Conservation (phyloP, 1,284 basidiomycete genomes). For the Veloporphyrellus conicus region DNA sequence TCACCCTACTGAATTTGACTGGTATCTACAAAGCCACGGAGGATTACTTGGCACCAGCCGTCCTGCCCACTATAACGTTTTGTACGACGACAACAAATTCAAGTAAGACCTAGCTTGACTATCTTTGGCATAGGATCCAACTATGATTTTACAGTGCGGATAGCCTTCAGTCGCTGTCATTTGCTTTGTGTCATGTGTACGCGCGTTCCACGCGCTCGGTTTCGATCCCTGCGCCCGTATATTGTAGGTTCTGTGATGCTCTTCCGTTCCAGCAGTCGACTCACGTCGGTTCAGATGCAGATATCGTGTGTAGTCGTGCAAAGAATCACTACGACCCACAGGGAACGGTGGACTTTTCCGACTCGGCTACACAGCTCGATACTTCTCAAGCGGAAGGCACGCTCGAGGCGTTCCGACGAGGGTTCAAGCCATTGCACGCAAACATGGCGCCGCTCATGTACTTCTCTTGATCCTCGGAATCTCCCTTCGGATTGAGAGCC, state of each 20-base stretch:
- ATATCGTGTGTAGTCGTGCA: slow-evolving; percentile 76
- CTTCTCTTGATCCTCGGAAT: slow-evolving; percentile 43
- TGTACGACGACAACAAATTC: slow-evolving; percentile 58
- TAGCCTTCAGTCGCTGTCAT: slow-evolving; percentile 65
- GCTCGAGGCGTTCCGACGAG: slow-evolving; percentile 50
- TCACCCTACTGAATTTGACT: slow-evolving; percentile 76
- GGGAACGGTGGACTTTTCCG: slow-evolving; percentile 49
- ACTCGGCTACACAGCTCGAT: slow-evolving; percentile 46
- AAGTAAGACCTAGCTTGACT: slow-evolving; percentile 30
- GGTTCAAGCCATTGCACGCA: slow-evolving; percentile 54
- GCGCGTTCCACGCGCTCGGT: slow-evolving; percentile 79
- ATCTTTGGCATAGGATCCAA: slow-evolving; percentile 1
- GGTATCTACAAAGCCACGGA: slow-evolving; percentile 74
- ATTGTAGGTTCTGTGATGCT: slow-evolving; percentile 56
- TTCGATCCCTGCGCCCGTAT: slow-evolving; percentile 79
- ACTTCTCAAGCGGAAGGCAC: slow-evolving; percentile 38
- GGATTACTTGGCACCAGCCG: slow-evolving; percentile 63
- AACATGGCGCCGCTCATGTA: slow-evolving; percentile 58
- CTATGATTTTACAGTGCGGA: slow-evolving; percentile 47
- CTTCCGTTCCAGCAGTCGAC: neutral
- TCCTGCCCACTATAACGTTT: slow-evolving; percentile 66
- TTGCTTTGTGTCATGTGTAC: slow-evolving; percentile 77
- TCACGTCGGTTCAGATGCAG: slow-evolving; percentile 53
- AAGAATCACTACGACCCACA: slow-evolving; percentile 77
- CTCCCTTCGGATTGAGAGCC: neutral